Base-by-base conservation (phyloP, 2,329 filamentous ascomycete genomes). In the Chaetomium strumarium region DNA sequence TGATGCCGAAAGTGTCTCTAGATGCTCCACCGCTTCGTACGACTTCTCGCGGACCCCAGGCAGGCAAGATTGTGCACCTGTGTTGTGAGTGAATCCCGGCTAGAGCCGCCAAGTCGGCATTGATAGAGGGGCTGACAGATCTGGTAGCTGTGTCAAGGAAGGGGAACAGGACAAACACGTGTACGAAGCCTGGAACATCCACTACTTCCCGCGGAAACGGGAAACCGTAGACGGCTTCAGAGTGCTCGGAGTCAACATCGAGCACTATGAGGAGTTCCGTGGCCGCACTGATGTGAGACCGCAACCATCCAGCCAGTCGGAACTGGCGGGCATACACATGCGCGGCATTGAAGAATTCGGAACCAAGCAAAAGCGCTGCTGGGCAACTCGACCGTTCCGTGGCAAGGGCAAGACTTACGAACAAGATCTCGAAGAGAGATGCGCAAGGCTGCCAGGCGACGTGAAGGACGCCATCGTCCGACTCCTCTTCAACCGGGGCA, bases 121-220 rank as follows among this genome's bases (percentile, higher is more conserved):
- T 8, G 9, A 13, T n/a, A 8, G 13, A 14, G 10, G 19, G 38
- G 12, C 46, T 46, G 38, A 49, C 48, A 10, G 17, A 2, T 2
- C 8, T 7, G 42, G 5, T 38, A 65, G 63, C 49, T 48, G 45
- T 14, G 51, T 64, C 13, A 46, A 55, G 38, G 46, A 46, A 42
- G 55, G 47, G 5, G 58, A 64, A 8, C 50, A 50, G 24, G 41
- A 53, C 5, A 58, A 52, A 48, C 50, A 59, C 7, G 58, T 63
- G 19, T 66, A 66, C 36, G 64, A 66, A 46, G 63, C 60, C n/a
- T 66, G 60, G 59, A 57, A 52, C 13, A 41, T 66, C 19, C 51
- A 50, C 43, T 40, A 51, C 20, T 50, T 55, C 14, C 52, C 56
- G 13, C 51, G 55, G n/a, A 52, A 24, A 10, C 36, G 49, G 14